Base-by-base conservation (phyloP, 768 basidiomycete genomes). In the Leccinellum luteum region DNA sequence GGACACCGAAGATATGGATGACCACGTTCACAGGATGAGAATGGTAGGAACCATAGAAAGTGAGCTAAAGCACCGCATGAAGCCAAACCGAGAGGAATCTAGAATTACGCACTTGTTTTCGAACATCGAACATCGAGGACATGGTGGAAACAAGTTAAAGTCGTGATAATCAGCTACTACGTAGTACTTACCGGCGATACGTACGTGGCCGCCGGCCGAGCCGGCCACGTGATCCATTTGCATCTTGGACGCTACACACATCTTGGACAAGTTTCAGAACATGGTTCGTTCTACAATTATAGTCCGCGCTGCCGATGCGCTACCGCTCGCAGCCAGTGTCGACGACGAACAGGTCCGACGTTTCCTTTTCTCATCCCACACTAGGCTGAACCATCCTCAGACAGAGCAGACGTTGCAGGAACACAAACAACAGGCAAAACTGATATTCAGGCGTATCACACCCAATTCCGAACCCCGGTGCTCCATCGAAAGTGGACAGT, bases 351-450 rank as follows among this genome's bases (percentile, higher is more conserved):
- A 92, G 81, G 96, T 95, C 35, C 58, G 79, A 6, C 28, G 5
- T 3, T 67, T 31, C 21, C 23, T 56, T 25, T 10, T 12, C 1
- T 23, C n/a, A 25, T 19, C 12, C 23, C n/a, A 2, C 25, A 25
- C 52, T 14, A 2, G 4, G 10, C 31, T 27, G 13, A 25, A 69
- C 51, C 53, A 15, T 27, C 52, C 50, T 47, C 62, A 98, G 96
- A 97, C 93, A 63, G 95, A 98, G 74, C 89, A 90, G 69, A 81
- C 88, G 55, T 78, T 99, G 41, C 92, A 94, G 69, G 97, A 98
- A 75, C 94, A 98, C 79, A 99, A 99, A 72, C 96, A 98, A 65
- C 96, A 99, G 72, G 86, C 95, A 31, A 99, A 99, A 73, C 82
- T 99, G 65, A 89, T 99, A 66, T 98, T 98, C 72, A 84, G 95